Conservation (phyloP, 1,139 yeast genomes). For the Yamadazyma membranifaciens region DNA sequence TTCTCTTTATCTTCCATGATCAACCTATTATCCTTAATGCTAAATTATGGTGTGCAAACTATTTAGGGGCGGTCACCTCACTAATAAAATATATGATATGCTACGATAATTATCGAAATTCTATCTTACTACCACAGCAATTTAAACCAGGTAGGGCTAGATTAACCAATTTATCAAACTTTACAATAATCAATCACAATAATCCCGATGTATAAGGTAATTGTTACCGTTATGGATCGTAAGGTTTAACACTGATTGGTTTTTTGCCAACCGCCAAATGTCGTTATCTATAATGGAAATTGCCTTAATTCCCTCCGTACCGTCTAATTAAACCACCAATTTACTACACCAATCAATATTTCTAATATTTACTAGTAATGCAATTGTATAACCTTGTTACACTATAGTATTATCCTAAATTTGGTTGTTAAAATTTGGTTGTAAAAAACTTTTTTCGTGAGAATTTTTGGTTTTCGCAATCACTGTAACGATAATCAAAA, state of each 20-base stretch:
- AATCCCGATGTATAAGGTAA: too few species aligned
- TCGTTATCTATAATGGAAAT: not conserved
- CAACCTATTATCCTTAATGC: not conserved
- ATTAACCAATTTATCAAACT: too few species aligned
- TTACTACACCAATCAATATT: too few species aligned
- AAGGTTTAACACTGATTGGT: not conserved
- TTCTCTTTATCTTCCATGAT: constrained; percentile 1
- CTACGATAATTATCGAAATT: too few species aligned
- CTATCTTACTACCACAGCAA: too few species aligned
- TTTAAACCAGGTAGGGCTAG: too few species aligned
- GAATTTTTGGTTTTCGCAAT: constrained; percentile 5
- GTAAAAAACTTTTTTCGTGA: constrained; percentile 6
- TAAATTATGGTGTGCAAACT: not conserved
- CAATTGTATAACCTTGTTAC: constrained; percentile 1
- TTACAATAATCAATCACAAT: too few species aligned
- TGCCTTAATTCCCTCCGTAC: too few species aligned
- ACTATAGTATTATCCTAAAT: not conserved
- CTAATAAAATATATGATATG: too few species aligned
- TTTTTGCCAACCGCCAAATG: constrained; percentile 4
- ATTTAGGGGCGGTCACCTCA: not conserved
- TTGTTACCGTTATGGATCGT: too few species aligned
- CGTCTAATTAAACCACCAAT: too few species aligned
- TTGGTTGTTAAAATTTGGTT: constrained; percentile 4
- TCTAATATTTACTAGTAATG: too few species aligned
- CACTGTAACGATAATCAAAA: not conserved